Base-by-base conservation (phyloP, 2,329 filamentous ascomycete species). In the Meredithiella fracta region DNA sequence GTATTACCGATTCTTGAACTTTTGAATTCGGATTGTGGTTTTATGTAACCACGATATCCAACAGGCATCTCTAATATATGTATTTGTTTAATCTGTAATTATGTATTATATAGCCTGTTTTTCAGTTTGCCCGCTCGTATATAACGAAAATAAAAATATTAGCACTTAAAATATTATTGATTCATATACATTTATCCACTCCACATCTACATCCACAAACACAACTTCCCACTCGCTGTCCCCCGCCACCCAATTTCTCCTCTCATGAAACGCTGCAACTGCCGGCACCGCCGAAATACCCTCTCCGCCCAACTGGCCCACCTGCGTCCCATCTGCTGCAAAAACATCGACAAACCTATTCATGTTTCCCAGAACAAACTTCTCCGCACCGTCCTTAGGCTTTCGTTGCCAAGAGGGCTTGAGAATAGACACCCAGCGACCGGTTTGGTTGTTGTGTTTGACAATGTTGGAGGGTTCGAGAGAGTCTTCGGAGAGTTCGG, bases 321-420 rank as follows among this genome's bases (percentile, higher is more conserved):
- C 70, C 66, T 97, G 91, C 63, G 88, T 83, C 0, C 92, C 92
- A 51, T 85, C 78, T 0, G 81, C 76, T 0, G 84, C 85, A 66
- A 85, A 98, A 0, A 98, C 78, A 64, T 98, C 92, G 1, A 97
- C 87, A 63, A 96, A 97, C 1, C 92, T 80, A 65, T 94, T 95
- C 92, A 97, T 97, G 62, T 97, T 98, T 1, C 87, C 92, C 57
- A 98, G 91, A 23, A 81, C 86, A 63, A 98, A 89, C 59, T 91
- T 88, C 60, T 94, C 83, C 3, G 94, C 80, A 6, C 83, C 82
- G 58, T 92, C 87, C 34, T 76, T 71, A 0, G 92, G 91, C 49
- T 78, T 76, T 31, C 78, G 73, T 67, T 98, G 92, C 92, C 92
- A 98, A 63, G 95, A 88, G 0, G 66, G 92, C 76, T 75, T 94